These are phyloP conservation scores for Boeremia exigua DNA, from an alignment of 2,329 filamentous ascomycete species.

Conservation along the genomic window DNA sequence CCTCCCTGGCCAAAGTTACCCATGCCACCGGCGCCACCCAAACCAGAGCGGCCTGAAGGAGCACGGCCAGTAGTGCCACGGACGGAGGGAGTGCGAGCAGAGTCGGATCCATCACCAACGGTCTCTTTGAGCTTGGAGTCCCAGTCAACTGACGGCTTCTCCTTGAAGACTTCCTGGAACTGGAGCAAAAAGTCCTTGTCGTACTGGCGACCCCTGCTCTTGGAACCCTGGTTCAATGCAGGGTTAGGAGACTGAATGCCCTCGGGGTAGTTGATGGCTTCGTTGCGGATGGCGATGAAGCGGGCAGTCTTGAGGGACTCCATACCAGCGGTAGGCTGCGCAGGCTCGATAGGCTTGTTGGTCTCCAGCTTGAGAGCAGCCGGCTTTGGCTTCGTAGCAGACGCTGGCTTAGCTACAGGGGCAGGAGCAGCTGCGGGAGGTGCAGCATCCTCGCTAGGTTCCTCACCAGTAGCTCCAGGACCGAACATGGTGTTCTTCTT, in stretches of 20 bases:
- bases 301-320: slow-evolving; percentile 91
- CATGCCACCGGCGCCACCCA: slow-evolving; percentile 60
- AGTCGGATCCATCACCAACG: slow-evolving; percentile 77
- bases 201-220: slow-evolving; percentile 87
- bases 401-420: slow-evolving; percentile 46
- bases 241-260: slow-evolving; percentile 91
- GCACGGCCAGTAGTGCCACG: slow-evolving; percentile 60
- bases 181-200: slow-evolving; percentile 94
- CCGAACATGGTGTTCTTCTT: slow-evolving; percentile 57
- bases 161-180: slow-evolving; percentile 94
- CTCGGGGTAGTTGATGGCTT: slow-evolving; percentile 76
- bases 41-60: slow-evolving; percentile 48
- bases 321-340: slow-evolving; percentile 91
- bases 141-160: slow-evolving; percentile 95
- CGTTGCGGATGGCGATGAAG: slow-evolving; percentile 79
- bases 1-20: slow-evolving; percentile 67
- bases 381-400: slow-evolving; percentile 77
- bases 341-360: slow-evolving; percentile 84
- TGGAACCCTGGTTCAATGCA: slow-evolving; percentile 83
- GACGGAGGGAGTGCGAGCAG: slow-evolving; percentile 68
- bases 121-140: slow-evolving; percentile 84
- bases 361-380: slow-evolving; percentile 87
- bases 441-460: slow-evolving; percentile 39
- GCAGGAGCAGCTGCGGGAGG: slow-evolving; percentile 55
- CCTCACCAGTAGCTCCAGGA: slow-evolving; percentile 49